Percentiles rank a stretch among this genome's conserved stretches.
Evolutionary conservation across 495 filamentous ascomycete species (phyloP).

Genomic region (Oidiodendron maius): DNA sequence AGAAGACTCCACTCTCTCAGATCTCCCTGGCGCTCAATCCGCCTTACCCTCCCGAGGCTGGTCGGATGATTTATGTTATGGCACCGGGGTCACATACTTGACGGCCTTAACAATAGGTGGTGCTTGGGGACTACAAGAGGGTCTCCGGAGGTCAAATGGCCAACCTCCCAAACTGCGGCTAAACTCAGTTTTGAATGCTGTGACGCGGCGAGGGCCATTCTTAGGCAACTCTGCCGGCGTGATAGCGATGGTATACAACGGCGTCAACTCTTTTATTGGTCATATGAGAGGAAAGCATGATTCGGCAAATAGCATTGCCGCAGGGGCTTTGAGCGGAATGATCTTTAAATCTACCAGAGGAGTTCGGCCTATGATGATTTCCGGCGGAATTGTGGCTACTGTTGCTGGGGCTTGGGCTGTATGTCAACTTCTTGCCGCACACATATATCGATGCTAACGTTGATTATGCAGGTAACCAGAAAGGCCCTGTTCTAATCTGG

Average conservation of each 20-base stretch:
- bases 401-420: conserved; percentile 87
- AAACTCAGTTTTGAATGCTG: conserved; percentile 87
- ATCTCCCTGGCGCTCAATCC: conserved; percentile 79
- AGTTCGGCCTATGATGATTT: conserved; percentile 85
- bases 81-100: conserved; percentile 90
- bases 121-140: conserved; percentile 86
- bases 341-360: conserved; percentile 94
- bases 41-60: conserved; percentile 91
- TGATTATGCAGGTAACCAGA: conserved; percentile 42
- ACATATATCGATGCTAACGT: conserved; percentile 26
- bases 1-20: conserved; percentile 83
- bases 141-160: conserved; percentile 62
- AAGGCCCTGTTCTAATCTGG: conserved; percentile 46
- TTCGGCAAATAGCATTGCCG: conserved; percentile 75
- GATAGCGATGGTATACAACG: conserved; percentile 90
- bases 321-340: conserved; percentile 83
- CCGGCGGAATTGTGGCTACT: conserved; percentile 76
- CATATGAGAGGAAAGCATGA: conserved; percentile 86
- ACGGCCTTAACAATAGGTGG: conserved; percentile 80
- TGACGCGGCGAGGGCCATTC: conserved; percentile 93
- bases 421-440: conserved; percentile 30
- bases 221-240: conserved; percentile 93
- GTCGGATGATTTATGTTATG: conserved; percentile 97
- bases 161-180: conserved; percentile 85
- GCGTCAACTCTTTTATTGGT: conserved; percentile 86